phyloP scores from a whole-genome alignment of 2,329 filamentous ascomycete genomes.

The Xylariaceae sp. region DNA sequence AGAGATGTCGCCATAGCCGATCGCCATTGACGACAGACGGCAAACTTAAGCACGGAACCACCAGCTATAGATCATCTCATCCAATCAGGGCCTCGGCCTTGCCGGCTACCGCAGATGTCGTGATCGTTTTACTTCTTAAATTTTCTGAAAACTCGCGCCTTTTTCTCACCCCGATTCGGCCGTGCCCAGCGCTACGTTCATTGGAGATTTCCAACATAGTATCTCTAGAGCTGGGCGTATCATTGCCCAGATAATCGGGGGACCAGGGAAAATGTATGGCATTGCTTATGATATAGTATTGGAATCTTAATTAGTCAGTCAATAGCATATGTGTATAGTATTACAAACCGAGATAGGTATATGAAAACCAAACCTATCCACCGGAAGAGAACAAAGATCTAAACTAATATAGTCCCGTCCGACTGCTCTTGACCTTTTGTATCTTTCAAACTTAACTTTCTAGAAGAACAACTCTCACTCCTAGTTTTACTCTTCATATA shows the following conservation, averaged over 20 bases:
- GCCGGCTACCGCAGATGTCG: conserved; percentile 47
- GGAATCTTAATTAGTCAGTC: conserved; percentile 23
- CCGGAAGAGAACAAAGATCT: conserved; percentile 3
- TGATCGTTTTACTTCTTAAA: conserved; percentile 44
- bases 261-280: too few species aligned
- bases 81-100: conserved; percentile 40
- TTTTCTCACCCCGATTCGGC: background rate
- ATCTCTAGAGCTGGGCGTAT: background rate
- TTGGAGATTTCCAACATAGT: background rate
- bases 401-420: conserved; percentile 13
- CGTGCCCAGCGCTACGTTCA: conserved; percentile 3
- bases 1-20: conserved; percentile 33
- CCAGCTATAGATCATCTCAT: conserved; percentile 14
- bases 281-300: conserved; percentile 21
- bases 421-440: conserved; percentile 10
- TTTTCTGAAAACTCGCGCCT: conserved; percentile 36
- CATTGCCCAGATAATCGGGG: background rate
- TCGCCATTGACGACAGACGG: conserved; percentile 14
- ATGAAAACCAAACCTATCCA: conserved; percentile 5
- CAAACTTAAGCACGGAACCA: background rate
- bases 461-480: too few species aligned
- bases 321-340: conserved; percentile 3
- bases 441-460: too few species aligned
- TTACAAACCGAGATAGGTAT: conserved; percentile 31
- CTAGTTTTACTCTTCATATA: conserved; percentile 2